Evolutionary conservation across 176 grass and related monocot genomes (phyloP).

Genomic region (Tuctoria greenei): DNA sequence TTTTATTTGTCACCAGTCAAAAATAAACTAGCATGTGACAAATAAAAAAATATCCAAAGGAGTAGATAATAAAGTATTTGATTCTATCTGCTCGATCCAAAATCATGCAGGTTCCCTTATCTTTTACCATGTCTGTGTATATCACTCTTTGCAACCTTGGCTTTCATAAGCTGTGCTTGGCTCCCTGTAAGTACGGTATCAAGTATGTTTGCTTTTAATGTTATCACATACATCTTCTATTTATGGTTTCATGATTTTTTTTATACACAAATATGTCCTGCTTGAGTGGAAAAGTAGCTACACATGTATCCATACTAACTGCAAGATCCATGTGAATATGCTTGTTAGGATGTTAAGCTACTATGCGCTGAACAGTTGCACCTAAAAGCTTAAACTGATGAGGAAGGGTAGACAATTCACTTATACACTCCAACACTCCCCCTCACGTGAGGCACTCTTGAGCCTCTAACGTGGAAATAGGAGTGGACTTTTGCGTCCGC

Average conservation of each 20-base stretch:
- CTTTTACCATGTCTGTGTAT: slow-evolving; percentile 76
- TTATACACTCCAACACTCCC: no score
- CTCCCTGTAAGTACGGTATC: slow-evolving; percentile 55
- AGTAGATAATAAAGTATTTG: not conserved
- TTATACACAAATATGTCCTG: not conserved
- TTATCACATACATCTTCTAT: not conserved
- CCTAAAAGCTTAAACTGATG: no score
- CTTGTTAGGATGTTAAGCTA: no score
- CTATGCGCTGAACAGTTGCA: no score
- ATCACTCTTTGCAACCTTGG: slow-evolving; percentile 52
- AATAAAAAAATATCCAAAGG: no score
- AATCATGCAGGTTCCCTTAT: slow-evolving; percentile 72
- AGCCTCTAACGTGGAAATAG: no score
- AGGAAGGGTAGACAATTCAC: no score
- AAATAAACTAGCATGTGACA: no score
- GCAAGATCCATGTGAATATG: not conserved
- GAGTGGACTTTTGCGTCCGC: no score
- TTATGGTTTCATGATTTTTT: not conserved
- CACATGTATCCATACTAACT: not conserved
- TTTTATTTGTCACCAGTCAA: no score
- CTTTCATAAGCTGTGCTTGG: slow-evolving; percentile 64
- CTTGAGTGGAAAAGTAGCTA: not conserved
- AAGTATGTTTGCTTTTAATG: not conserved
- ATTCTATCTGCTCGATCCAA: not conserved
- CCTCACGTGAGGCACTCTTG: no score